These are phyloP conservation scores for Hirschioporus abietinus DNA, from an alignment of 768 basidiomycete genomes.

Conservation along the genomic window DNA sequence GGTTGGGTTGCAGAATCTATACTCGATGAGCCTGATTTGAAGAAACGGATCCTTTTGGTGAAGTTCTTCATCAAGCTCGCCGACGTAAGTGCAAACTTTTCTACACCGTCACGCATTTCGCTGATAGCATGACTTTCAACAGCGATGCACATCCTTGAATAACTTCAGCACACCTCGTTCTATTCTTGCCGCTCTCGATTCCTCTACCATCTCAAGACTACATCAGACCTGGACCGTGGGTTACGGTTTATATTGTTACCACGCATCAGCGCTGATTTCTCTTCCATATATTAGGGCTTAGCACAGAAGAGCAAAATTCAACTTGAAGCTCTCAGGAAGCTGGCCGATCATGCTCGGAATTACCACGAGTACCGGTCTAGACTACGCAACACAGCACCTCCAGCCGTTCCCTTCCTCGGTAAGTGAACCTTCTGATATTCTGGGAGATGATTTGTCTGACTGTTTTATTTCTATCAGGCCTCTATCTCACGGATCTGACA, in stretches of 20 bases:
- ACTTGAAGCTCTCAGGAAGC: constrained; percentile 71
- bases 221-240: constrained; percentile 92
- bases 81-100: constrained; percentile 51
- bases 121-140: constrained; percentile 4
- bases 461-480: constrained; percentile 38
- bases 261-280: constrained; percentile 4
- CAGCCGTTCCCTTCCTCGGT: constrained; percentile 95
- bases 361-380: constrained; percentile 87
- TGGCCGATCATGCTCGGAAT: constrained; percentile 89
- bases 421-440: constrained; percentile 17
- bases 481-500: constrained; percentile 88
- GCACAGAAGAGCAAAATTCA: constrained; percentile 79
- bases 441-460: constrained; percentile 3
- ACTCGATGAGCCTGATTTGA: constrained; percentile 82
- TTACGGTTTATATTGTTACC: constrained; percentile 12
- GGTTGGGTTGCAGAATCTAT: constrained; percentile 97
- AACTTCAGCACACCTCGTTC: constrained; percentile 94
- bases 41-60: constrained; percentile 70
- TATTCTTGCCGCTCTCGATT: constrained; percentile 91
- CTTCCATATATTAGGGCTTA: constrained; percentile 50
- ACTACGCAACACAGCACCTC: constrained; percentile 83
- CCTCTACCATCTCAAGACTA: constrained; percentile 87
- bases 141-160: constrained; percentile 80
- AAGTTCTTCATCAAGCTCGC: constrained; percentile 95
- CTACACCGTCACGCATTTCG: constrained; percentile 7